Percentiles rank a stretch among this genome's conserved stretches.
Evolutionary conservation across 768 basidiomycete genomes (phyloP).

Genomic region (Melanogaster broomeanus): DNA sequence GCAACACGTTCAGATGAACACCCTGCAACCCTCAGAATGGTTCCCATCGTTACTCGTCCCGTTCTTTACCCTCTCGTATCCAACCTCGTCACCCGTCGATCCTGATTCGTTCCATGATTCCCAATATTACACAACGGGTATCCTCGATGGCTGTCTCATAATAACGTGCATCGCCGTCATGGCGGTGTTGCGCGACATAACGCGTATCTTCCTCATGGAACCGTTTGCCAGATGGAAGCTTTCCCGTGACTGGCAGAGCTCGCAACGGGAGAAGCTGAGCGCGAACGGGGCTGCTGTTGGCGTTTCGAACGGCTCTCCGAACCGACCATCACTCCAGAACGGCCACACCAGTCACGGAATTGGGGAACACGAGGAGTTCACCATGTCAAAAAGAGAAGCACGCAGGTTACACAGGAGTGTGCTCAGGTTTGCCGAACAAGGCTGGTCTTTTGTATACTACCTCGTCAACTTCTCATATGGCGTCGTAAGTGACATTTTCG

Average conservation of each 20-base stretch:
- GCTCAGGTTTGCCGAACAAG: conserved; percentile 92
- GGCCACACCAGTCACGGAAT: conserved; percentile 32
- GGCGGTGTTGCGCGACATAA: conserved; percentile 81
- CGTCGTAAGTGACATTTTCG: conserved; percentile 58
- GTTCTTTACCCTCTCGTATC: conserved; percentile 77
- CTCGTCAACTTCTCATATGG: conserved; percentile 75
- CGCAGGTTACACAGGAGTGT: conserved; percentile 70
- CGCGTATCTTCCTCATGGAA: conserved; percentile 72
- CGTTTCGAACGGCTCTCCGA: conserved; percentile 22
- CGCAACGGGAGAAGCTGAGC: conserved; percentile 18
- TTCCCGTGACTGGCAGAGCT: conserved; percentile 46
- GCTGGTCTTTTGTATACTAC: conserved; percentile 87
- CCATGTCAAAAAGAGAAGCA: conserved; percentile 46
- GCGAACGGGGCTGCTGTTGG: conserved; percentile 32
- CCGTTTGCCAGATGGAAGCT: conserved; percentile 84
- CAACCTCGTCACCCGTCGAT: conserved; percentile 50
- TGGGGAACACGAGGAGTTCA: conserved; percentile 14
- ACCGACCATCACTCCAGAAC: conserved; percentile 26
- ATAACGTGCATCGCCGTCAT: conserved; percentile 83
- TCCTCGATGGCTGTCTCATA: conserved; percentile 76
- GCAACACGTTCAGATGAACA: conserved; percentile 39
- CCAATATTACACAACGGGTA: conserved; percentile 71
- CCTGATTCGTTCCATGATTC: conserved; percentile 76
- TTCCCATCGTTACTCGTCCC: conserved; percentile 59
- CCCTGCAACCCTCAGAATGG: conserved; percentile 36